Percentiles rank a stretch among this genome's conserved stretches.
Conservation (phyloP, 2,329 filamentous ascomycete genomes). For the Blastomyces silverae region DNA sequence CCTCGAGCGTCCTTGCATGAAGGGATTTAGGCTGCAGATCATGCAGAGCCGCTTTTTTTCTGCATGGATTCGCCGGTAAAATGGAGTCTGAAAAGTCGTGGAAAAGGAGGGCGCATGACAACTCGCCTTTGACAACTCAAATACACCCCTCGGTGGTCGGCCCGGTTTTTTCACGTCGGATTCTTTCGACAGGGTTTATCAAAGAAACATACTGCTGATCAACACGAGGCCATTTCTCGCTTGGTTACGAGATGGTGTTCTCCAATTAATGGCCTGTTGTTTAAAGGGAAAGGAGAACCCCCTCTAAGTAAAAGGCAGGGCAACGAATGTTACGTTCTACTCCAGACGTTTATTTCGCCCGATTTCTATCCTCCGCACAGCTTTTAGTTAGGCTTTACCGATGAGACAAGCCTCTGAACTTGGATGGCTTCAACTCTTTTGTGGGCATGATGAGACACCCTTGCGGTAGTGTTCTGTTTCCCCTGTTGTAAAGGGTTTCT, state of each 20-base stretch:
- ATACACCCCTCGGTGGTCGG: background rate
- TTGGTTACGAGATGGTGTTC: background rate
- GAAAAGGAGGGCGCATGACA: background rate
- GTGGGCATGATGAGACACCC: background rate
- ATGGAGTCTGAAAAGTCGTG: background rate
- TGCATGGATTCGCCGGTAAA: background rate
- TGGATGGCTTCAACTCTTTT: background rate
- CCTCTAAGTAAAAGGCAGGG: background rate
- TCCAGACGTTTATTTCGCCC: background rate
- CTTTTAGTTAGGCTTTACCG: background rate
- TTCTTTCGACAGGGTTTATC: background rate
- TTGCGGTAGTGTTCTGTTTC: background rate
- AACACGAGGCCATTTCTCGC: background rate
- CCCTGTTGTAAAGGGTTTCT: background rate
- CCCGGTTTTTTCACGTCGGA: background rate
- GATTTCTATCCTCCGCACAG: background rate
- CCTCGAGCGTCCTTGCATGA: background rate
- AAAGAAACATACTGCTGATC: background rate
- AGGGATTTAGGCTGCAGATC: conserved; percentile 2
- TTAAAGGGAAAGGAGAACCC: background rate
- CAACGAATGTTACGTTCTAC: background rate
- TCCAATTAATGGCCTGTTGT: background rate
- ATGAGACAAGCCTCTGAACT: background rate
- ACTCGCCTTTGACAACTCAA: background rate
- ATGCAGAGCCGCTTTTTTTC: background rate